Base-by-base conservation (phyloP, 1,284 basidiomycete genomes). In the Tetrapyrgos nigripes region DNA sequence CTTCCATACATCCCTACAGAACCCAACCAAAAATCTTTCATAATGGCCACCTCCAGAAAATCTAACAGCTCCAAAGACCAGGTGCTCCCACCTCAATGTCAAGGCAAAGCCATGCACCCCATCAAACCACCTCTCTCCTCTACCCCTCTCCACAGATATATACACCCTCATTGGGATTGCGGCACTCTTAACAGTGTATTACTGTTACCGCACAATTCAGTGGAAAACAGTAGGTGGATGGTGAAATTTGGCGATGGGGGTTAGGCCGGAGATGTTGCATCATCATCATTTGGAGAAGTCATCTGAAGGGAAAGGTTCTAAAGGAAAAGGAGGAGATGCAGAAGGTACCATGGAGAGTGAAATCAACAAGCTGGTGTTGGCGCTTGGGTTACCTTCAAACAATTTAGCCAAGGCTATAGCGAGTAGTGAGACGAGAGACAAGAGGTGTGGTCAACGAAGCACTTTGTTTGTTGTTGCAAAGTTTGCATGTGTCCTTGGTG, bases 391-490 rank as follows among this genome's bases (percentile, higher is more conserved):
- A 68, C 79, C 83, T 2, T 78, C 85, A 13, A 73, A 74, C 33
- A 84, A 88, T 48, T 74, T 91, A 2, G 87, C 88, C 1, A 76
- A 76, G 24, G 88, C 86, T 1, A 85, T 91, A 54, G 85, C 83
- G 1, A 76, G 74, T n/a, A n/a, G n/a, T n/a, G n/a, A n/a, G n/a
- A n/a, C n/a, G n/a, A n/a, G n/a, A n/a, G n/a, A n/a, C n/a, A n/a
- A n/a, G n/a, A n/a, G n/a, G n/a, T n/a, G n/a, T n/a, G n/a, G n/a
- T n/a, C n/a, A n/a, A n/a, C n/a, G n/a, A n/a, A n/a, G n/a, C n/a
- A n/a, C n/a, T n/a, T n/a, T n/a, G n/a, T n/a, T n/a, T n/a, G n/a
- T n/a, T n/a, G n/a, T n/a, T n/a, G n/a, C n/a, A n/a, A n/a, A n/a
- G n/a, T n/a, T n/a, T n/a, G n/a, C n/a, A n/a, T n/a, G n/a, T n/a